Base-by-base conservation (phyloP, 352 stramenopile species). In the Pythium oligandrum region DNA sequence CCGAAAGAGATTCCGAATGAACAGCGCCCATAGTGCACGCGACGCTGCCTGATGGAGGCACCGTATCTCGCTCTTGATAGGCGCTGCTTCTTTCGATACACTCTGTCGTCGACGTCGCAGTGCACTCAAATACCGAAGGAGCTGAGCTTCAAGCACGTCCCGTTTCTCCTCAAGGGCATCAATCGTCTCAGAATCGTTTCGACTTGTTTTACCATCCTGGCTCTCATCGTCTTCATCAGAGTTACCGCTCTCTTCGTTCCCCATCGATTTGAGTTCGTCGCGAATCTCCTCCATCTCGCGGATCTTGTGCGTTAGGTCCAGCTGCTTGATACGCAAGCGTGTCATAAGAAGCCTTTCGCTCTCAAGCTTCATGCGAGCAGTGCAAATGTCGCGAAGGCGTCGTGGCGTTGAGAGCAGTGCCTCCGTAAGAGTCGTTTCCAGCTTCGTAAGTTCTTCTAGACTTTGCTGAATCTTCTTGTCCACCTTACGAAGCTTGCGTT, bases 1-100 rank as follows among this genome's bases (percentile, higher is more conserved):
- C 1, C 78, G 74, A 11, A 90, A 73, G 11, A 86, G 51, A 51
- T 86, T 86, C 10, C 54, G 48, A n/a, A 88, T 36, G 6, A 90
- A 76, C 9, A 90, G 63, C 2, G 47, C 43, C n/a, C 75, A 70
- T 36, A 89, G 39, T n/a, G 72, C 65, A 1, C 31, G 32, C 0
- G 60, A 64, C 3, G 74, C 31, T 69, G 48, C 35, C 66, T 77
- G 53, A 49, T 86, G 69, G 1, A 85, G 56, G 4, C 53, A 51
- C 17, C 67, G 61, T 26, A 71, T 17, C 33, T 60, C 55, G 7
- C 51, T 63, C 33, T 12, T 8, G 7, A 12, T 42, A 42, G 17
- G 17, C 17, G 17, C 17, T 26, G 17, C 17, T 42, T 42, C 38
- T 42, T 42, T 42, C 12, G 38, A 42, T 42, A 42, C 38, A 42